Conservation (phyloP, 305 asterid genomes). For the Striga hermonthica region DNA sequence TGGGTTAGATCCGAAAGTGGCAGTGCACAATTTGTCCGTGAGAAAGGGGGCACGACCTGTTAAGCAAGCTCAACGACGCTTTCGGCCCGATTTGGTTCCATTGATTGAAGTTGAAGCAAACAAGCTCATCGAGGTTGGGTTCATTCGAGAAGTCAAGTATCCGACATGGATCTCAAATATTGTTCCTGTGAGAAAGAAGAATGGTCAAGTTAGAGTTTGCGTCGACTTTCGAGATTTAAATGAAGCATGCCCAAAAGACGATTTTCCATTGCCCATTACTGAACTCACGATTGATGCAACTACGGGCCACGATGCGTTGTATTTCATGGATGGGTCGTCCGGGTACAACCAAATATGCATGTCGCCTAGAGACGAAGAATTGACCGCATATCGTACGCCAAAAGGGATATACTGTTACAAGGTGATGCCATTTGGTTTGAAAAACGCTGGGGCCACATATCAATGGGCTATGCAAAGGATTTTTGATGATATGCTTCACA, state of each 20-base stretch:
- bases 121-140: not conserved
- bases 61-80: not conserved
- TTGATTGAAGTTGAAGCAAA: not conserved
- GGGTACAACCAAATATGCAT: not conserved
- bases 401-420: constrained; percentile 7
- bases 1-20: too few relatives aligned
- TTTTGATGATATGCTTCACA: constrained; percentile 18
- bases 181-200: not conserved
- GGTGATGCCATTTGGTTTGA: constrained; percentile 1
- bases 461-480: constrained; percentile 11
- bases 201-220: not conserved
- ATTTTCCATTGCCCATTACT: not conserved
- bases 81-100: not conserved
- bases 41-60: too few relatives aligned
- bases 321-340: constrained; percentile 7
- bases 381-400: not conserved
- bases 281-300: not conserved
- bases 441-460: not conserved
- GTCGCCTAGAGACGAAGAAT: not conserved
- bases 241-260: not conserved
- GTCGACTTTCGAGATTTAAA: not conserved
- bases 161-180: not conserved
- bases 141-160: not conserved
- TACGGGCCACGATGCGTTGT: not conserved
- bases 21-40: too few relatives aligned